phyloP scores from a whole-genome alignment of 495 filamentous ascomycete species.

The Xylaria grammica region DNA sequence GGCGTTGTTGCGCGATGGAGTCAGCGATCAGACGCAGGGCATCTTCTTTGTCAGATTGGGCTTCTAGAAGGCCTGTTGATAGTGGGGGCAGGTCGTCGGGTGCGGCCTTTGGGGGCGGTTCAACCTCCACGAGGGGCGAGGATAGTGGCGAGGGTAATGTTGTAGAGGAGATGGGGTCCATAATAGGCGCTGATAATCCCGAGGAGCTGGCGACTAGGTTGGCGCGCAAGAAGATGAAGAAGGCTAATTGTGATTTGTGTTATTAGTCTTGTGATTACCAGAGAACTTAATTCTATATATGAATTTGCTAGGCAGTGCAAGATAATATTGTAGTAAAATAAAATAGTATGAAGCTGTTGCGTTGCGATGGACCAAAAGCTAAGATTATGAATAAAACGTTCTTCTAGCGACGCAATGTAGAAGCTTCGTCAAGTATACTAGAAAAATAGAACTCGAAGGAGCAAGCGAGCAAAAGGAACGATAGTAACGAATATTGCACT shows the following conservation, averaged over 20 bases:
- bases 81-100: conserved; percentile 48
- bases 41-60: conserved; percentile 44
- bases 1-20: conserved; percentile 54
- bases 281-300: neutral
- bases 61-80: conserved; percentile 41
- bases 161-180: conserved; percentile 42
- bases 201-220: conserved; percentile 59
- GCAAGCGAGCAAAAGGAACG: neutral
- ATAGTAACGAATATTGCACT: neutral
- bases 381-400: neutral
- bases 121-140: conserved; percentile 34
- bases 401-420: neutral
- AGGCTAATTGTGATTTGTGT: conserved; percentile 44
- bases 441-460: neutral
- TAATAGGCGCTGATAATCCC: conserved; percentile 49
- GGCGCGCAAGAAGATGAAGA: conserved; percentile 61
- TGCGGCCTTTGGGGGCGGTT: conserved; percentile 28
- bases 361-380: neutral
- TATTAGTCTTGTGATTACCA: conserved; percentile 28
- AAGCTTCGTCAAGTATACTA: conserved; percentile 5
- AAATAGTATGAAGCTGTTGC: neutral
- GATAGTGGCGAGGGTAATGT: conserved; percentile 36
- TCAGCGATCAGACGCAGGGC: conserved; percentile 51
- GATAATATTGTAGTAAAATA: neutral
- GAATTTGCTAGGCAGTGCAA: neutral